Evolutionary conservation across 1,284 basidiomycete species (phyloP), one percentile per base, ranked within the genome.

Genomic region (Leccinum pseudoinsigne): DNA sequence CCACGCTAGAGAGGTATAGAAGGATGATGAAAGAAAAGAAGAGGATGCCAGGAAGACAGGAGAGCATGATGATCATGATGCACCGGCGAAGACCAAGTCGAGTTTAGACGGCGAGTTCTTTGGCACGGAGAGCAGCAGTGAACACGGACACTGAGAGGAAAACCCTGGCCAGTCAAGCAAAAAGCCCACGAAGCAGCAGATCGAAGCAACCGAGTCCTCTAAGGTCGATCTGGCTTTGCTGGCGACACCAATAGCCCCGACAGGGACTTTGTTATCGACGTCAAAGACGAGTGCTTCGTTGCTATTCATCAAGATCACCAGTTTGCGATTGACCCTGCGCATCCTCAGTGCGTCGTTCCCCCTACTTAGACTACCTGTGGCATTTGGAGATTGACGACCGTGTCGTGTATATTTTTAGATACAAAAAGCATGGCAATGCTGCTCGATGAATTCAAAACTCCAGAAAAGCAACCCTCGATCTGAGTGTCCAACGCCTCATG

Each of bases 291-390:
- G 5, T 89, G 97, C 31, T 99, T 99, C 83, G 86, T 86, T 68
- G 90, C 86, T 11, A 73, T 98, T 57, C 90, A 95, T 73, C 93
- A 98, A 68, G 93, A 99, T 72, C 88, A 95, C 70, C 85, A 89
- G 53, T 99, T 94, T 72, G 96, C 97, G 0, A 94, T 99, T 69
- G 97, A 99, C 76, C 97, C 97, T 21, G 94, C 88, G 57, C 94
- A 98, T 79, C 94, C 97, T 74, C 92, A 89, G 95, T 96, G 72
- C 68, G 93, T 82, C 2, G 1, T 18, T 3, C 34, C 34, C 34
- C 34, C 34, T 36, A 36, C 34, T 36, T 34, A 34, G 31, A 34
- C 31, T 1, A 4, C n/a, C 26, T 23, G 38, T 11, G 4, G 8
- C 11, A 28, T 36, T 45, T 54, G 42, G 26, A 14, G 7, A 9